Base-by-base conservation (phyloP, 1,284 basidiomycete species). In the Cryptococcus deneoformans region DNA sequence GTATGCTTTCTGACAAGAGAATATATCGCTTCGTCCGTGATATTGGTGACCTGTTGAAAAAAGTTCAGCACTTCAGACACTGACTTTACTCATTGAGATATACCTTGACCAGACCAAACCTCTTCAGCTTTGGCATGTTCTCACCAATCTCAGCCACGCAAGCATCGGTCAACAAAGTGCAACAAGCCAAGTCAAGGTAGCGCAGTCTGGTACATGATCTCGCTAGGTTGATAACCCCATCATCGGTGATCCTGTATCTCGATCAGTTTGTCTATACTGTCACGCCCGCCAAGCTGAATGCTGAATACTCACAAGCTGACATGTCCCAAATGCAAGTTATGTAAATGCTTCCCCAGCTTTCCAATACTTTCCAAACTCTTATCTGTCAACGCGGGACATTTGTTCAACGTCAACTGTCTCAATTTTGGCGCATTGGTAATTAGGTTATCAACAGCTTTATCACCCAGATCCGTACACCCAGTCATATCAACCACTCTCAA, bases 181-280 rank as follows among this genome's bases (percentile, higher is more conserved):
- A 99, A 79, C 94, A 95, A 5, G 96, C 96, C 63, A 99, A 86
- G 75, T 99, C 96, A 59, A 99, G 87, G 74, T 99, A 99, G 65
- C 96, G 83, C 57, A 99, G 77, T n/a, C 96, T 83, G 0, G 91
- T 94, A 77, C 96, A 99, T 24, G 85, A 84, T 44, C 90, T 82
- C 3, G 92, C 93, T 14, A 99, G 81, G 8, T 84, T 84, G 53
- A 86, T 87, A 42, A 99, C 88, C 6, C 90, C 92, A 34, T 84
- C 84, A 73, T 99, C 96, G 2, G 94, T 96, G 64, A 99, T 92
- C 66, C 86, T 87, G 62, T 77, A 79, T 5, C 36, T 35, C 39
- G 52, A 44, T 46, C 46, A 56, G 52, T n/a, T 37, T n/a, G 24
- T 50, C 44, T 35, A 24, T 39, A 39, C 34, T 24, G 53, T 45